phyloP scores from a whole-genome alignment of 257 asterid genomes.

The Lithospermum erythrorhizon region DNA sequence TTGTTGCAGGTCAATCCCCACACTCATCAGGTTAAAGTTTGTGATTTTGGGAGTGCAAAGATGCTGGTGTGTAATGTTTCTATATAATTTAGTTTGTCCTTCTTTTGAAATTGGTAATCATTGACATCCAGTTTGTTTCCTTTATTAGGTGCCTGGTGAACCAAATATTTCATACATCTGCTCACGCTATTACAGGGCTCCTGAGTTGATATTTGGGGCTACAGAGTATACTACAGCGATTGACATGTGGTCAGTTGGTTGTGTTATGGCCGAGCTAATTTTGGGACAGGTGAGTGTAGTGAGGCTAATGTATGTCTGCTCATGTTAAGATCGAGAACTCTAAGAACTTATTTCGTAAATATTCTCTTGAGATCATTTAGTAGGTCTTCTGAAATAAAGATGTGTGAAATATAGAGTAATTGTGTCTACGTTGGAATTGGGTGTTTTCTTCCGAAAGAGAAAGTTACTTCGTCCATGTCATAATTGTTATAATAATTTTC shows the following conservation, averaged over 20 bases:
- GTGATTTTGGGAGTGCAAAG: slow-evolving; percentile 98
- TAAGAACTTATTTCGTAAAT: not conserved
- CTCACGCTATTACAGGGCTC: slow-evolving; percentile 95
- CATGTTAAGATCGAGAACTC: not conserved
- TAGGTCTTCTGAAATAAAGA: no score
- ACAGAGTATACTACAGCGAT: slow-evolving; percentile 85
- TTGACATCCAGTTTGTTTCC: not conserved
- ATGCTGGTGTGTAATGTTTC: slow-evolving; percentile 55
- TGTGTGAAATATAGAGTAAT: no score
- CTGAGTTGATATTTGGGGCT: slow-evolving; percentile 90
- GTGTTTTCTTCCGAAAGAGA: not conserved
- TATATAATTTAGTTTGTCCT: not conserved
- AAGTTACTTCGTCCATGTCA: not conserved
- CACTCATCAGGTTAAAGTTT: slow-evolving; percentile 76
- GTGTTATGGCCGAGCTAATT: slow-evolving; percentile 92
- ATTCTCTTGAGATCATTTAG: no score
- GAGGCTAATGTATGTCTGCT: not conserved
- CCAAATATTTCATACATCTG: slow-evolving; percentile 91
- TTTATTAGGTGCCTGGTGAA: slow-evolving; percentile 67
- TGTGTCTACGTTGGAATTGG: no score
- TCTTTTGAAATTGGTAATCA: not conserved
- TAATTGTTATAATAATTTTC: not conserved
- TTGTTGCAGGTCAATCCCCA: slow-evolving; percentile 71
- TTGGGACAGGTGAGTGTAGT: slow-evolving; percentile 53
- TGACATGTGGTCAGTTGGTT: slow-evolving; percentile 95